Evolutionary conservation across 1,139 yeast species (phyloP), one percentile per base, ranked within the genome.

Genomic region (Debaryomyces fabryi): DNA sequence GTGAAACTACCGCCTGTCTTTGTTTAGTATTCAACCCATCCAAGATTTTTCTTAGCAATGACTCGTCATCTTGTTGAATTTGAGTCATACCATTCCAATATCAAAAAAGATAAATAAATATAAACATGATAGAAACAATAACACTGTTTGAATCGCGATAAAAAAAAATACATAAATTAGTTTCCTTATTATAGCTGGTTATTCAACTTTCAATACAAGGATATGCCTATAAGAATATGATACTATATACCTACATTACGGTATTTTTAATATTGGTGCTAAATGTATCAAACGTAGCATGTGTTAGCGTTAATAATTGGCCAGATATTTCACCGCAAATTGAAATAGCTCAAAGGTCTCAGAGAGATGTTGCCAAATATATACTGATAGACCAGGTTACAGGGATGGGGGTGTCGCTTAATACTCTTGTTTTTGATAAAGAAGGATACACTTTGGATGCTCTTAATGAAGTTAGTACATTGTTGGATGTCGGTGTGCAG

Each of bases 331-430:
- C 54, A 12, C 25, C 46, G 6, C 40, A 54, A 42, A 47, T 53
- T 21, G 52, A 55, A 36, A 56, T 58, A 1, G 90, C 84, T 0
- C 50, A 75, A 7, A 65, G 90, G 47, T 71, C 90, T 0, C 93
- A 91, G 60, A 68, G 97, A 49, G 97, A 90, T 59, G 65, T 87
- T 2, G 67, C 85, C 25, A 65, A 69, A 24, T 74, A 78, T 39
- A 63, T 77, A 1, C 80, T 92, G 1, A 68, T 89, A 1, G 85
- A 82, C 54, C 85, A 86, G 58, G 56, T 77, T 16, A 72, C 82
- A 0, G 65, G 71, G 3, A 67, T 82, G 2, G 97, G 97, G 0
- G 72, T 86, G 0, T 76, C 84, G 25, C 60, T 88, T 34, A 70
- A 76, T 30, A 54, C 70, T 0, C 70, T 78, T 3, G 53, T 89